Evolutionary conservation across 345 rosid genomes (phyloP), one percentile per base, ranked within the genome.

Genomic region (Hibiscus tridactylites): DNA sequence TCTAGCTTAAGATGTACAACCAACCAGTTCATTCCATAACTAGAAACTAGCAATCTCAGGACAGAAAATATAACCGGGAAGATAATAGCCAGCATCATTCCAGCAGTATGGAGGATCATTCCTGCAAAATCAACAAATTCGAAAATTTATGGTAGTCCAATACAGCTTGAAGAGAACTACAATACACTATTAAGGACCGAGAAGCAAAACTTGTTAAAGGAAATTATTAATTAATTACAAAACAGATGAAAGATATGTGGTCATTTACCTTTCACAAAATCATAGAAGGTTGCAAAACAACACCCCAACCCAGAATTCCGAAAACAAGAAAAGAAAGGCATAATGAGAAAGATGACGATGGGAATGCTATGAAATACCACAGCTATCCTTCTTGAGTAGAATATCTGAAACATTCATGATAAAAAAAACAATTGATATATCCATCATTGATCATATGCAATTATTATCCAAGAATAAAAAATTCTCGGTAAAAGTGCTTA

Each of bases 21-120:
- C 17, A 68, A 95, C 99, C 99, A 95, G 86, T 79, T 89, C 99
- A 95, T 92, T 35, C 92, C 90, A 80, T 80, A 60, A 70, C 83
- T 81, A 62, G 91, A 86, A 85, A 85, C 86, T 69, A 86, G 80
- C 79, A 85, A 78, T 83, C 97, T 85, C 82, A 89, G 68, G 75
- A 91, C 74, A 42, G 99, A 85, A 76, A 92, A 88, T 69, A 79
- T 61, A 73, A 90, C 75, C 39, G 98, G 98, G 74, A 85, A 76
- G 69, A 91, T 76, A 78, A 86, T 81, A 57, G 90, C 97, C 78
- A 95, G 81, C 70, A 90, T 63, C 73, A 83, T 72, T 71, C 89
- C 98, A 74, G 81, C 68, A 77, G 85, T 78, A 79, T 95, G 96
- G 68, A 88, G 78, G 73, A 92, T 65, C 76, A 84, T 65, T 81